Percentiles rank a stretch among this genome's conserved stretches.
phyloP scores from a whole-genome alignment of 2,329 filamentous ascomycete genomes.

The Fusarium chaquense region DNA sequence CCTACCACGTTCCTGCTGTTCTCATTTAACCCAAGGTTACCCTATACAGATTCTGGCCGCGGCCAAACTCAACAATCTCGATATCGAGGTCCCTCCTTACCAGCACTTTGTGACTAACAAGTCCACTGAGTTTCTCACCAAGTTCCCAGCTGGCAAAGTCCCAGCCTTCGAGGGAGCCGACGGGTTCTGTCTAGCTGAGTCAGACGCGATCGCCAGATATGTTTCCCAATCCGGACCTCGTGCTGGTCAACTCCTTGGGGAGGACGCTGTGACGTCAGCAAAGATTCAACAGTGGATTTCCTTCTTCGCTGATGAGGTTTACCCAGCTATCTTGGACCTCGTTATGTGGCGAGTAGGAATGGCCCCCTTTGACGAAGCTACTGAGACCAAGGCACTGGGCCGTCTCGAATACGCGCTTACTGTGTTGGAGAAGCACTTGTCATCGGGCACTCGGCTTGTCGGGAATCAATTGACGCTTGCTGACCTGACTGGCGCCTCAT shows the following conservation, averaged over 20 bases:
- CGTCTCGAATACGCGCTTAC: not conserved
- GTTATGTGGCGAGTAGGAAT: slow-evolving; percentile 10
- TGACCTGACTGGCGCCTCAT: slow-evolving; percentile 1
- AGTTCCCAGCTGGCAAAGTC: slow-evolving; percentile 5
- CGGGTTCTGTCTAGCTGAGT: not conserved
- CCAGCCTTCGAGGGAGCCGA: slow-evolving; percentile 3
- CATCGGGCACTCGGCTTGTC: not conserved
- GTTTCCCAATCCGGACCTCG: not conserved
- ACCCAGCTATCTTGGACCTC: not conserved
- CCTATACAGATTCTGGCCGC: slow-evolving; percentile 9
- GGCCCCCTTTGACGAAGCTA: not conserved
- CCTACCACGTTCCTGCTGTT: no score
- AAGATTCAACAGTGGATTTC: slow-evolving; percentile 16
- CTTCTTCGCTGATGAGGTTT: slow-evolving; percentile 9
- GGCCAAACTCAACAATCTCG: slow-evolving; percentile 9
- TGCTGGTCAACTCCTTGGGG: not conserved
- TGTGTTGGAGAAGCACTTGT: slow-evolving; percentile 1
- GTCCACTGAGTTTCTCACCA: not conserved
- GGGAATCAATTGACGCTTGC: not conserved
- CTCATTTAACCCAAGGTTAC: not conserved
- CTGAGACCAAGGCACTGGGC: not conserved
- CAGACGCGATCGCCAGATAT: slow-evolving; percentile 10
- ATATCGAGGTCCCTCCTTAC: slow-evolving; percentile 1
- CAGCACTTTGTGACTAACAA: slow-evolving; percentile 11
- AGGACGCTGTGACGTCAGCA: not conserved